Percentiles rank a stretch among this genome's conserved stretches.
Conservation (phyloP, 768 basidiomycete genomes). For the Agrocybe praecox region DNA sequence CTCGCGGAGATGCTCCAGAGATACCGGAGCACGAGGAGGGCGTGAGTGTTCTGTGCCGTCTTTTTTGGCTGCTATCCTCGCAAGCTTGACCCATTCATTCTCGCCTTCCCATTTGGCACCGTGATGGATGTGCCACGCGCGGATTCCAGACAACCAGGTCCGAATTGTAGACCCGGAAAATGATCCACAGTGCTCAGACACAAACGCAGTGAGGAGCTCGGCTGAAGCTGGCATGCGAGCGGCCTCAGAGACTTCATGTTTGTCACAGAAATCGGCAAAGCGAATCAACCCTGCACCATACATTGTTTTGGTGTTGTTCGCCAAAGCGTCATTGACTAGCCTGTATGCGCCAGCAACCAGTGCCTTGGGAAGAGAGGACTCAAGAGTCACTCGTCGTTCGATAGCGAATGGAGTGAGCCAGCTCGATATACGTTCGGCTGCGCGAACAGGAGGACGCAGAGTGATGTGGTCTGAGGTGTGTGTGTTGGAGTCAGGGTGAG, state of each 20-base stretch:
- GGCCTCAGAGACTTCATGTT: slow-evolving; percentile 23
- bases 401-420: not conserved
- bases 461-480: not conserved
- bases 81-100: slow-evolving; percentile 22
- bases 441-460: not conserved
- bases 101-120: slow-evolving; percentile 37
- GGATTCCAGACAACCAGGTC: slow-evolving; percentile 35
- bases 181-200: not conserved
- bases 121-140: slow-evolving; percentile 37
- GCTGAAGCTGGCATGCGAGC: slow-evolving; percentile 33
- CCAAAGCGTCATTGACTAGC: slow-evolving; percentile 13
- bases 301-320: slow-evolving; percentile 18
- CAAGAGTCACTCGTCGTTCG: not conserved
- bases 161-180: slow-evolving; percentile 25
- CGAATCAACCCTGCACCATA: slow-evolving; percentile 36
- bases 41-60: slow-evolving; percentile 17
- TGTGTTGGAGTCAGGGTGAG: too few relatives aligned
- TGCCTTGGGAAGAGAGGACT: not conserved
- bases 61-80: slow-evolving; percentile 18
- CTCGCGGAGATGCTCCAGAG: slow-evolving; percentile 30
- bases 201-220: slow-evolving; percentile 30
- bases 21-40: slow-evolving; percentile 32
- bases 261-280: slow-evolving; percentile 41
- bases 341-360: not conserved
- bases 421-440: not conserved